phyloP scores from a whole-genome alignment of 2,329 filamentous ascomycete species.

The Xylariaceae sp. region DNA sequence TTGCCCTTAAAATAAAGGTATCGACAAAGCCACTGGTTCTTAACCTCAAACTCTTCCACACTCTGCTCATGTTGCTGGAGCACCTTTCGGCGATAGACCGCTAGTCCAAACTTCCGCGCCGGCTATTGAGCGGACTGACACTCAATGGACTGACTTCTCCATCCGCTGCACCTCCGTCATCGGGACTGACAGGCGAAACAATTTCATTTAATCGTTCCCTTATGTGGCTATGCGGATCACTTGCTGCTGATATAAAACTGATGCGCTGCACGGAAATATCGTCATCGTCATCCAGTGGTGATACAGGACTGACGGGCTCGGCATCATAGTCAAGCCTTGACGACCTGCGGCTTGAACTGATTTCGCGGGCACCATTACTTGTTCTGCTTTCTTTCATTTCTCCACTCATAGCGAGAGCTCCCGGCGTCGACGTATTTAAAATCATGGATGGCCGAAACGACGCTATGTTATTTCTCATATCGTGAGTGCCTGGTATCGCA shows the following conservation, averaged over 20 bases:
- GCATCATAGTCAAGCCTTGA: neutral
- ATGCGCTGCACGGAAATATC: conserved; percentile 8
- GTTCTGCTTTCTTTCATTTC: neutral
- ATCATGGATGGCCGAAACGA: neutral
- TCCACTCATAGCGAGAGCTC: neutral
- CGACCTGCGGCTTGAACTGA: neutral
- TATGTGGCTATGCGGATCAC: neutral
- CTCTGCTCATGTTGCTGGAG: too few relatives aligned
- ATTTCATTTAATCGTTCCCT: conserved; percentile 3
- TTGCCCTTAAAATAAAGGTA: too few relatives aligned
- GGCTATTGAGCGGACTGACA: conserved; percentile 23
- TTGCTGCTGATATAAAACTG: conserved; percentile 19
- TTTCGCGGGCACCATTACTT: neutral
- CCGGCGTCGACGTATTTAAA: neutral
- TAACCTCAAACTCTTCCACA: too few relatives aligned
- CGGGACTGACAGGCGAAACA: conserved; percentile 21
- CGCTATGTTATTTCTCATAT: neutral
- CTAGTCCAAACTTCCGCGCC: conserved; percentile 13
- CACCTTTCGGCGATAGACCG: neutral
- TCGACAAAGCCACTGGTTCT: too few relatives aligned
- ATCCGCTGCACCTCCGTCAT: conserved; percentile 1
- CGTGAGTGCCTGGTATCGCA: neutral
- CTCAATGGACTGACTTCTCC: conserved; percentile 10
- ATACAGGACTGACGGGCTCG: conserved; percentile 14
- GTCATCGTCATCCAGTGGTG: conserved; percentile 16